Percentiles rank a stretch among this genome's conserved stretches.
Conservation (phyloP, 108 stramenopile genomes). For the Discostella stelligeroides region DNA sequence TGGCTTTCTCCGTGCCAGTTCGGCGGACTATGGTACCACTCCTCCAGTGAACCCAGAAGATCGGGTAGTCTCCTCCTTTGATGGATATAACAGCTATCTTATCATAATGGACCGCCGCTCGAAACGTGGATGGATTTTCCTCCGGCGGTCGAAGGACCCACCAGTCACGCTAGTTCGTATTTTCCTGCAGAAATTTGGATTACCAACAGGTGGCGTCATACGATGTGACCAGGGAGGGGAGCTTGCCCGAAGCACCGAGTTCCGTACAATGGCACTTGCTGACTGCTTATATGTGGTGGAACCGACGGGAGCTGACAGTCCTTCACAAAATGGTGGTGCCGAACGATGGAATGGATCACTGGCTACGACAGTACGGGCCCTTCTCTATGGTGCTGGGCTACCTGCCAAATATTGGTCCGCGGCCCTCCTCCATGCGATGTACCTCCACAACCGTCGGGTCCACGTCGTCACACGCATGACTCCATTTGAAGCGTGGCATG, state of each 20-base stretch:
- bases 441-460: too few species aligned
- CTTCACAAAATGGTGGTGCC: neutral
- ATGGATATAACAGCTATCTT: neutral
- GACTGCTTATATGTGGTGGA: too few species aligned
- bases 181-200: neutral
- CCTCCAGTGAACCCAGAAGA: too few species aligned
- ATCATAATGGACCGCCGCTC: neutral
- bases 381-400: neutral
- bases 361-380: neutral
- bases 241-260: neutral
- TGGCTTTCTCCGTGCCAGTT: too few species aligned
- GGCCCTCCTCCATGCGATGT: too few species aligned
- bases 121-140: neutral
- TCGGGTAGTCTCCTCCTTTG: neutral
- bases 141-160: neutral
- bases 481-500: too few species aligned
- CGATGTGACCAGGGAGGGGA: slow-evolving; percentile 5
- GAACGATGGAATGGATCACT: neutral
- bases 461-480: neutral
- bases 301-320: too few species aligned
- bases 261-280: neutral
- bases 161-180: neutral
- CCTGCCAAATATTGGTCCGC: too few species aligned
- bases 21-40: too few species aligned
- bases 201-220: neutral